A percentile compares a stretch with the other conserved stretches of the same genome.
Conservation (phyloP, 2,329 filamentous ascomycete species). For the Metarhizium rileyi region DNA sequence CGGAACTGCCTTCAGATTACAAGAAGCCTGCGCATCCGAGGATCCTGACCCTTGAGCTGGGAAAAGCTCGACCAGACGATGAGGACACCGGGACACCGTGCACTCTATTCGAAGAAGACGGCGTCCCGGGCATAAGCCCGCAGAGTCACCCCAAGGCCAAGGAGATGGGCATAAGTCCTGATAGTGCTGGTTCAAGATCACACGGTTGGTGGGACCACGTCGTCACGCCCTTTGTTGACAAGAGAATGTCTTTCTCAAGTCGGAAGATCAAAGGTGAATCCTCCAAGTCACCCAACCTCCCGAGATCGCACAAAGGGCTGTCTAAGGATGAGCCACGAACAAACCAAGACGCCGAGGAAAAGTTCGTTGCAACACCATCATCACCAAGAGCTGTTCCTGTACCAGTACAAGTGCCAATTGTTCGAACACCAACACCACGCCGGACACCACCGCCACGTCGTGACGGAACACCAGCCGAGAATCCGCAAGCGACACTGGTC, state of each 20-base stretch:
- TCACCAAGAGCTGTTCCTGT: slow-evolving; percentile 10
- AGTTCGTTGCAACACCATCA: slow-evolving; percentile 8
- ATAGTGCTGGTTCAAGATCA: slow-evolving; percentile 47
- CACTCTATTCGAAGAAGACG: slow-evolving; percentile 64
- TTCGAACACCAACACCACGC: slow-evolving; percentile 26
- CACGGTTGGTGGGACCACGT: slow-evolving; percentile 73
- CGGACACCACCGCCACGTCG: slow-evolving; percentile 21
- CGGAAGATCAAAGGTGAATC: slow-evolving; percentile 24
- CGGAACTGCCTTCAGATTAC: slow-evolving; percentile 40
- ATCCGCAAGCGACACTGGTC: neutral
- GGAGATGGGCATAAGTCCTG: slow-evolving; percentile 26
- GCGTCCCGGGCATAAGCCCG: slow-evolving; percentile 31
- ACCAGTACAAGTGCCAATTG: slow-evolving; percentile 23
- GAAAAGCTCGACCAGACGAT: slow-evolving; percentile 27
- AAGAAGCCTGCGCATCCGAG: slow-evolving; percentile 21
- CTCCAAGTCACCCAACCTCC: slow-evolving; percentile 8
- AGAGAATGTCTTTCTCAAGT: slow-evolving; percentile 31
- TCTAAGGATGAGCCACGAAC: slow-evolving; percentile 30
- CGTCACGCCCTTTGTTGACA: slow-evolving; percentile 56
- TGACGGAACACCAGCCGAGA: slow-evolving; percentile 6
- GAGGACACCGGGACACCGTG: slow-evolving; percentile 46
- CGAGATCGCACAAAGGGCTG: slow-evolving; percentile 8
- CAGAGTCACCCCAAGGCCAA: slow-evolving; percentile 29
- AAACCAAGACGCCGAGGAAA: slow-evolving; percentile 9
- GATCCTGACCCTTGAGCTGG: slow-evolving; percentile 26